A percentile compares a stretch with the other conserved stretches of the same genome.
Evolutionary conservation across 169 alveolate species (phyloP).

Genomic region (Amoebophrya sp.): DNA sequence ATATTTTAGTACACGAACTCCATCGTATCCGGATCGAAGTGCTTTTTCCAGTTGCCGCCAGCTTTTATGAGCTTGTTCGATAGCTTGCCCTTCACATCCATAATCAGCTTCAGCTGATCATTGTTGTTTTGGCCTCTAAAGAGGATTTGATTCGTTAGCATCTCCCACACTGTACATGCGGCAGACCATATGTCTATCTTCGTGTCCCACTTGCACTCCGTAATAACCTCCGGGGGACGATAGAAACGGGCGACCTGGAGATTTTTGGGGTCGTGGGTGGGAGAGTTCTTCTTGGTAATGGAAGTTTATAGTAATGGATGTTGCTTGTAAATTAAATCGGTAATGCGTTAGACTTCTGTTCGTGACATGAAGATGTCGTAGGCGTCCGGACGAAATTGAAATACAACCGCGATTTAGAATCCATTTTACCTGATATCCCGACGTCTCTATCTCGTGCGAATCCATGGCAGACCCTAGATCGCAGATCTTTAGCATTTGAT

Average conservation of each 20-base stretch:
- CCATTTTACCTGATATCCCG: background rate
- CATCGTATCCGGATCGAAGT: background rate
- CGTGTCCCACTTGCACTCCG: constrained; percentile 35
- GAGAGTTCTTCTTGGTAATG: background rate
- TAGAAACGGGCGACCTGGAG: constrained; percentile 36
- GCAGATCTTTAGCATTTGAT: constrained; percentile 35
- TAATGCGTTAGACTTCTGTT: too few relatives aligned
- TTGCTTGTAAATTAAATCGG: too few relatives aligned
- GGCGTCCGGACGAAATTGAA: too few relatives aligned
- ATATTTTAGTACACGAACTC: background rate
- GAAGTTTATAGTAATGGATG: background rate
- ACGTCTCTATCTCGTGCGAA: background rate
- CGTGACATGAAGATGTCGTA: too few relatives aligned
- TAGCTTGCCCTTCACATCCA: constrained; percentile 25
- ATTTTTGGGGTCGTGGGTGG: background rate
- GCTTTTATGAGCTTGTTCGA: background rate
- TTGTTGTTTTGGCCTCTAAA: constrained; percentile 20
- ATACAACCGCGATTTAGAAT: too few relatives aligned
- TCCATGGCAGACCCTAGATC: constrained; percentile 43
- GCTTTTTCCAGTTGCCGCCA: background rate
- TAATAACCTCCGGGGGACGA: constrained; percentile 40
- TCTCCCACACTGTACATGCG: constrained; percentile 43
- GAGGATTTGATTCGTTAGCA: constrained; percentile 37
- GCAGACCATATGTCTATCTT: constrained; percentile 39
- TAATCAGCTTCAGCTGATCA: constrained; percentile 41